phyloP scores from a whole-genome alignment of 2,329 filamentous ascomycete genomes.

The Aureobasidium sp. region DNA sequence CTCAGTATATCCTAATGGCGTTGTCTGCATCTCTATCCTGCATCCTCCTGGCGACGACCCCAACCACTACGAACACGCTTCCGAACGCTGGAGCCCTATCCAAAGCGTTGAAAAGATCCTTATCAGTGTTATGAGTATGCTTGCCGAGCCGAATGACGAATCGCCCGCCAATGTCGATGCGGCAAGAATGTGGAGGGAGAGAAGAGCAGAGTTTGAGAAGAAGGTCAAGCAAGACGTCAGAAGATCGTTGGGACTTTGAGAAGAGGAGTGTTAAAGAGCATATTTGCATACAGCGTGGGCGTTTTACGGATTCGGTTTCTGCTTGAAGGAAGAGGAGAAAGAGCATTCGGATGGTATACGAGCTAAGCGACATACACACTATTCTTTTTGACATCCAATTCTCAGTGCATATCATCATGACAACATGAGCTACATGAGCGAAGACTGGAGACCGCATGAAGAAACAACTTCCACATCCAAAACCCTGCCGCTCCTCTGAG shows the following conservation, averaged over 20 bases:
- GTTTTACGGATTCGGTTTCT: not conserved
- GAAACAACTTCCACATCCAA: not conserved
- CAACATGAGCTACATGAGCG: not conserved
- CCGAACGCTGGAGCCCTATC: constrained; percentile 92
- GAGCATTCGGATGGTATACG: not conserved
- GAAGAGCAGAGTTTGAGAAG: constrained; percentile 74
- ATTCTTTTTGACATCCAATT: no score
- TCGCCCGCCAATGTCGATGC: constrained; percentile 94
- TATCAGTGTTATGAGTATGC: constrained; percentile 96
- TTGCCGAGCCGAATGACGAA: constrained; percentile 95
- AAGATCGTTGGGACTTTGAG: constrained; percentile 56
- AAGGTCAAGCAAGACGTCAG: constrained; percentile 78
- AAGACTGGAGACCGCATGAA: not conserved
- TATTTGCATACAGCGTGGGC: constrained; percentile 4
- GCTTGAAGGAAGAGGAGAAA: not conserved
- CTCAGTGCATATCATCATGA: not conserved
- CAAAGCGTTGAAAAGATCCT: constrained; percentile 97
- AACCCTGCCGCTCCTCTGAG: not conserved
- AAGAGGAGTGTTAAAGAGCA: not conserved
- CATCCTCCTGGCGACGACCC: constrained; percentile 95
- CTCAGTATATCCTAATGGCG: constrained; percentile 79
- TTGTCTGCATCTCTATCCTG: constrained; percentile 97
- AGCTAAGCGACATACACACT: not conserved
- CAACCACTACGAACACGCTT: constrained; percentile 95
- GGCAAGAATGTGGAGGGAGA: constrained; percentile 91